Evolutionary conservation across 1,284 basidiomycete species (phyloP), one percentile per base, ranked within the genome.

Genomic region (Veloporphyrellus conicus): DNA sequence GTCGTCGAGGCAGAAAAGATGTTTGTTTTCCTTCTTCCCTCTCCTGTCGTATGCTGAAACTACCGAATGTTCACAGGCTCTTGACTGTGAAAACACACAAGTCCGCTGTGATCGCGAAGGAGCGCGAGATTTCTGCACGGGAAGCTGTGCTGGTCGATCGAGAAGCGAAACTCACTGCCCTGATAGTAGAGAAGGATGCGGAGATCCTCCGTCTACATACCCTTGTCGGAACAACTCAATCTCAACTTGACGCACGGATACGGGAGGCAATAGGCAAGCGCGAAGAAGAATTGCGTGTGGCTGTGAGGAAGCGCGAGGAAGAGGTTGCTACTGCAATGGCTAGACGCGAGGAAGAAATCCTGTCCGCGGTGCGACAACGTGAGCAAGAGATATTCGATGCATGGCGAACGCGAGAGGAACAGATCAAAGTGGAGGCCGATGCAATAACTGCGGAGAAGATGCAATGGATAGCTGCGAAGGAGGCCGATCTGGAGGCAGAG

Each of bases 1-100:
- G 78, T 88, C 3, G 67, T 78, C n/a, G 85, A 91, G 55, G 81
- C 87, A 1, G 81, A 87, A 54, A 90, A 86, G 58, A 79, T 88
- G 89, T 90, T 49, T 31, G 79, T 70, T n/a, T 23, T 28, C 29
- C 6, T 11, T 6, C 7, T 15, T 40, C 6, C 29, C 11, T 40
- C 41, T 38, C 14, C 2, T 18, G 7, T 52, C 40, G 14, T 20
- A 19, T 43, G 16, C 20, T 50, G 5, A 50, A 28, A 14, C n/a
- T 25, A 34, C 16, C 22, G 10, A 42, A 48, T 48, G 29, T 20
- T 35, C 23, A 37, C 48, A 88, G 84, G 72, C 70, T 87, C 25
- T 69, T 70, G 23, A 70, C 72, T 1, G 79, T 87, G 12, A 87
- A 86, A 64, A 57, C 64, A 0, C 84, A 87, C 64, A 82, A 81